Percentiles rank a stretch among this genome's conserved stretches.
Conservation (phyloP, 768 basidiomycete genomes). For the Termitomyces sp. region DNA sequence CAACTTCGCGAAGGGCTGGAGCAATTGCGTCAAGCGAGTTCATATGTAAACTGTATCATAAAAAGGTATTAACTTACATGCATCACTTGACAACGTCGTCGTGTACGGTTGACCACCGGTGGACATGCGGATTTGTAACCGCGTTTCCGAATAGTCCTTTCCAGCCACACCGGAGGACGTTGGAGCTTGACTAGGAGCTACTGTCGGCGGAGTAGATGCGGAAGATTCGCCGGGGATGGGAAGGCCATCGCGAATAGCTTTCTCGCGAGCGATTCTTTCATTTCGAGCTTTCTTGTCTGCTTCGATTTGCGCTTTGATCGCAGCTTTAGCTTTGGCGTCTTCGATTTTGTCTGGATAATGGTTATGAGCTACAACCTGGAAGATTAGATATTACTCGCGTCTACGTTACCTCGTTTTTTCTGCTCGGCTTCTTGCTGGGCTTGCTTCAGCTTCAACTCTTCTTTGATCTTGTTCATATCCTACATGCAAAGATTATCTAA, state of each 20-base stretch:
- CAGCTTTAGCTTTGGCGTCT: conserved; percentile 80
- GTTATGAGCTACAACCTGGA: neutral
- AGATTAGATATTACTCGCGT: neutral
- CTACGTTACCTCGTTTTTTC: conserved; percentile 61
- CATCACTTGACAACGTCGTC: conserved; percentile 74
- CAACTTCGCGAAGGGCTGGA: conserved; percentile 77
- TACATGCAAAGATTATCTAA: conserved; percentile 20
- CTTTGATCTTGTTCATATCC: conserved; percentile 71
- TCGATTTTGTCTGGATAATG: conserved; percentile 74
- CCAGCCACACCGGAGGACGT: conserved; percentile 44
- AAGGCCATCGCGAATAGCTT: conserved; percentile 82
- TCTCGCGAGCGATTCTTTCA: conserved; percentile 85
- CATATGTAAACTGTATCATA: neutral
- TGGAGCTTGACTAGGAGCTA: conserved; percentile 26
- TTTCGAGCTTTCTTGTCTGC: conserved; percentile 88
- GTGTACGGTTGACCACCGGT: conserved; percentile 78
- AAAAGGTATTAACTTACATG: conserved; percentile 44
- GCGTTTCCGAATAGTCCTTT: conserved; percentile 80
- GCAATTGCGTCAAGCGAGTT: neutral
- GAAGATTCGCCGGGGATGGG: conserved; percentile 28
- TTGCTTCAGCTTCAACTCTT: conserved; percentile 75
- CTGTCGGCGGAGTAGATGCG: conserved; percentile 18
- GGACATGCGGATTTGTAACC: conserved; percentile 86
- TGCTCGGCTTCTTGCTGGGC: conserved; percentile 79
- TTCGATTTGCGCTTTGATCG: conserved; percentile 91